These are phyloP conservation scores for Fusarium bactridioides DNA, from an alignment of 2,329 filamentous ascomycete genomes.

Conservation along the genomic window DNA sequence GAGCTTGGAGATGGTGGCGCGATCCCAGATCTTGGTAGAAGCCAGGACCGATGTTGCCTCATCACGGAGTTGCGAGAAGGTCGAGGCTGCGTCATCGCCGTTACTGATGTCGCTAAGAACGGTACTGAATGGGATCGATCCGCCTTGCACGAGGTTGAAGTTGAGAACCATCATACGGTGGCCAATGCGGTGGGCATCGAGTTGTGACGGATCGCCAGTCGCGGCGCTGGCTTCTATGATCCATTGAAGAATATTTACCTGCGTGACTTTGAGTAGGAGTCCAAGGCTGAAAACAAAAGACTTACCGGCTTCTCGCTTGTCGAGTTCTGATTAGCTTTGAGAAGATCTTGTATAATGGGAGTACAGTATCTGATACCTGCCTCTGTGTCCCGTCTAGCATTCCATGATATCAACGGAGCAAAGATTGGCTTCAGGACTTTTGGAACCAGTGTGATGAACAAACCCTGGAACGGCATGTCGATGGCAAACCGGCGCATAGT, in stretches of 20 bases:
- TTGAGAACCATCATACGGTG: neutral
- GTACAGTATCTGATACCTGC: neutral
- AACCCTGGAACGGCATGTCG: neutral
- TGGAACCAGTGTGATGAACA: neutral
- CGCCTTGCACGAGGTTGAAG: neutral
- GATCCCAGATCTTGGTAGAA: neutral
- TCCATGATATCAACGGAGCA: neutral
- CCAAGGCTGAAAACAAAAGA: rapidly evolving
- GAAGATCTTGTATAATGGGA: neutral
- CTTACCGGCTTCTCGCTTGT: neutral
- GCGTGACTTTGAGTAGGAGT: neutral
- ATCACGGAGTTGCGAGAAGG: neutral
- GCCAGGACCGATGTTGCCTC: neutral
- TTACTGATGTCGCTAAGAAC: neutral
- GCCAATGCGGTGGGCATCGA: neutral
- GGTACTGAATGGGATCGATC: neutral
- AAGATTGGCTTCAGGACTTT: neutral
- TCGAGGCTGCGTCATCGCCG: neutral
- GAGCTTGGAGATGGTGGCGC: neutral
- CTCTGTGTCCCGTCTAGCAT: neutral
- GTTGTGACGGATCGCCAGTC: neutral
- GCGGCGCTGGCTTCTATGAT: neutral
- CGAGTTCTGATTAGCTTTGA: neutral
- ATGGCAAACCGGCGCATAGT: neutral
- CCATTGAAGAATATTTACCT: neutral